These are phyloP conservation scores for Fonsecaea pugnacius DNA, from an alignment of 2,329 filamentous ascomycete species.

Conservation along the genomic window DNA sequence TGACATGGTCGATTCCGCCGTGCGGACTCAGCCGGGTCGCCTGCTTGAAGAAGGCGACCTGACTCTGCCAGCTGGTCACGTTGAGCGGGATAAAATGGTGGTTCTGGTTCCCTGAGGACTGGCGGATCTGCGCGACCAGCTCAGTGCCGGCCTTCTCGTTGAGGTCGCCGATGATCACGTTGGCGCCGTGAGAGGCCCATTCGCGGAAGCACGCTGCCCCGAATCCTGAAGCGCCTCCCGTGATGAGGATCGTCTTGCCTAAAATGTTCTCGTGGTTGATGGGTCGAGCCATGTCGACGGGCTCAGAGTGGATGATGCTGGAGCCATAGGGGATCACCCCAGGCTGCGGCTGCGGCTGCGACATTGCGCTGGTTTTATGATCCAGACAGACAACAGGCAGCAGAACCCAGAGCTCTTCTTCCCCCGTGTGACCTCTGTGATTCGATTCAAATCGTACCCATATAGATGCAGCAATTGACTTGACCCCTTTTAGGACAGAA, in stretches of 20 bases:
- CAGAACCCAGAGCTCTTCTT: neutral
- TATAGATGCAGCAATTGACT: neutral
- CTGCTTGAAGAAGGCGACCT: slow-evolving; percentile 66
- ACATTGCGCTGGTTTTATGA: neutral
- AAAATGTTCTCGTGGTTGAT: slow-evolving; percentile 26
- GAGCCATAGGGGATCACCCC: slow-evolving; percentile 20
- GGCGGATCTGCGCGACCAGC: slow-evolving; percentile 61
- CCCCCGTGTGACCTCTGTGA: neutral
- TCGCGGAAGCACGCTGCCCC: slow-evolving; percentile 60
- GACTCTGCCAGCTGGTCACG: slow-evolving; percentile 67
- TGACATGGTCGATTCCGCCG: slow-evolving; percentile 64
- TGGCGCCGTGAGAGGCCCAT: slow-evolving; percentile 62
- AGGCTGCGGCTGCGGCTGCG: neutral
- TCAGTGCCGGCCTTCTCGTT: slow-evolving; percentile 59
- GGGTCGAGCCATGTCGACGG: slow-evolving; percentile 24
- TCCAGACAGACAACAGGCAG: neutral
- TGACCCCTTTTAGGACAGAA: no score
- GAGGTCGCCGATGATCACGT: slow-evolving; percentile 68
- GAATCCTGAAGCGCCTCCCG: slow-evolving; percentile 66
- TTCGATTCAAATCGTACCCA: neutral
- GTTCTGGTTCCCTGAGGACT: slow-evolving; percentile 63
- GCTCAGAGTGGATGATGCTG: slow-evolving; percentile 23
- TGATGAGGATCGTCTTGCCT: slow-evolving; percentile 64
- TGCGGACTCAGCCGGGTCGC: slow-evolving; percentile 60
- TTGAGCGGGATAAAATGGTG: slow-evolving; percentile 59